These are phyloP conservation scores for Fusarium pseudoanthophilum DNA, from an alignment of 2,329 filamentous ascomycete genomes.

Conservation along the genomic window DNA sequence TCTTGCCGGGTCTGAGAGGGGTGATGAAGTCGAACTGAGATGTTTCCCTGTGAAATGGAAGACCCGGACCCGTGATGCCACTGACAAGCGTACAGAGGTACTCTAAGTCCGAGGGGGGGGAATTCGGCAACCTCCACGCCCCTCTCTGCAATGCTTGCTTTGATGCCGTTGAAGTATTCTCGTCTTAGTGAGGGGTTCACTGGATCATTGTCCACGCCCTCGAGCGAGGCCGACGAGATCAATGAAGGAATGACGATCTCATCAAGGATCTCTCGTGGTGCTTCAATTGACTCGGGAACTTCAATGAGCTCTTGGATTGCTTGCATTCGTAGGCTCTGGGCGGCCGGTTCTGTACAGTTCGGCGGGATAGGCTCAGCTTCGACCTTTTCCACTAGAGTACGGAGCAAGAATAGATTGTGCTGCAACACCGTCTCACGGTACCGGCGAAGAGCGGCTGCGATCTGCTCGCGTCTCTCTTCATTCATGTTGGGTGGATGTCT, in stretches of 20 bases:
- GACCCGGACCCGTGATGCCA: neutral
- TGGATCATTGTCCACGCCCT: neutral
- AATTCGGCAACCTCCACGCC: neutral
- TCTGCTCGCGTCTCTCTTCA: neutral
- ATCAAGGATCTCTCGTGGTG: neutral
- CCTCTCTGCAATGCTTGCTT: neutral
- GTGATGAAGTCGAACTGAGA: neutral
- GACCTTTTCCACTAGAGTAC: neutral
- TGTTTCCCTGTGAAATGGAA: neutral
- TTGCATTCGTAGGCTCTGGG: neutral
- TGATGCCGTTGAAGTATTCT: neutral
- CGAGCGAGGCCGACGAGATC: accelerated
- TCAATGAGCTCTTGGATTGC: neutral
- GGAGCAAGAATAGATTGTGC: neutral
- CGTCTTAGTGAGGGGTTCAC: neutral
- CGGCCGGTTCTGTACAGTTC: neutral
- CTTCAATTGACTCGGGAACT: neutral
- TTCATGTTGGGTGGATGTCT: neutral
- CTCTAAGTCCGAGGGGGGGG: accelerated
- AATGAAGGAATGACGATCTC: accelerated
- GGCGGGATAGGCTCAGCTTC: neutral
- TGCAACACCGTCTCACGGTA: accelerated
- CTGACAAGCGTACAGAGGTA: neutral
- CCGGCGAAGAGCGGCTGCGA: neutral
- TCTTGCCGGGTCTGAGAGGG: accelerated